Evolutionary conservation across 208 protist species (phyloP).

Genomic region (Leishmania aethiopica): DNA sequence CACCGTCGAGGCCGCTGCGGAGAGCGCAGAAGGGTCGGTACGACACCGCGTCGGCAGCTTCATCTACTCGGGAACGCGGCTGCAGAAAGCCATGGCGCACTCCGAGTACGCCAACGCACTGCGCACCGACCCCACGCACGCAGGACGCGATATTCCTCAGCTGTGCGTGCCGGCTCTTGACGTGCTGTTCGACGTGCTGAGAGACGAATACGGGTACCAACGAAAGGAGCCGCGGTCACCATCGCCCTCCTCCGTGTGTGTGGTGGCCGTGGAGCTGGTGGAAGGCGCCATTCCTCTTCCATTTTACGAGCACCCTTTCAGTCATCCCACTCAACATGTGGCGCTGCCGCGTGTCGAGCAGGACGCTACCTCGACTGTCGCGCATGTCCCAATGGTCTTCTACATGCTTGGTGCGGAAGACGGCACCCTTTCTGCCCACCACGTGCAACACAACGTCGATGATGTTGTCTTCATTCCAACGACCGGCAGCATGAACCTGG

Average conservation of each 20-base stretch:
- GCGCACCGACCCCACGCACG: slow-evolving; percentile 52
- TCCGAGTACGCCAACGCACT: slow-evolving; percentile 20
- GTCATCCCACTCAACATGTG: not conserved
- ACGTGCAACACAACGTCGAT: slow-evolving; percentile 48
- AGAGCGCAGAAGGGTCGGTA: slow-evolving; percentile 8
- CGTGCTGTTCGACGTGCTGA: slow-evolving; percentile 42
- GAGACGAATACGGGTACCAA: slow-evolving; percentile 14
- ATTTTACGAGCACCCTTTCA: slow-evolving; percentile 40
- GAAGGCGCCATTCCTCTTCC: slow-evolving; percentile 48
- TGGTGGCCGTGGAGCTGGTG: slow-evolving; percentile 76
- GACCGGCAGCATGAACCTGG: slow-evolving; percentile 74
- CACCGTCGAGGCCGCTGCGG: not conserved
- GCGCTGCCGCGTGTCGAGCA: not conserved
- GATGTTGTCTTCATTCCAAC: slow-evolving; percentile 76
- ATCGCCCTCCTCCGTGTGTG: slow-evolving; percentile 7
- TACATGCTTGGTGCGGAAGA: slow-evolving; percentile 80
- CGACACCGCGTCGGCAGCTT: slow-evolving; percentile 29
- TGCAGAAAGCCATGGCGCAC: slow-evolving; percentile 39
- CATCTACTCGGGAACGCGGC: slow-evolving; percentile 60
- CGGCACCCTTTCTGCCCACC: slow-evolving; percentile 42
- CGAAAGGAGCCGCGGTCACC: not conserved
- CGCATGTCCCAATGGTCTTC: slow-evolving; percentile 39
- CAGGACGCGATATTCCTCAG: slow-evolving; percentile 35
- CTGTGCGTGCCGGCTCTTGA: slow-evolving; percentile 40
- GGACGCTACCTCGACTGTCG: not conserved